Base-by-base conservation (phyloP, 2,329 filamentous ascomycete species). In the Penicillium olsonii region DNA sequence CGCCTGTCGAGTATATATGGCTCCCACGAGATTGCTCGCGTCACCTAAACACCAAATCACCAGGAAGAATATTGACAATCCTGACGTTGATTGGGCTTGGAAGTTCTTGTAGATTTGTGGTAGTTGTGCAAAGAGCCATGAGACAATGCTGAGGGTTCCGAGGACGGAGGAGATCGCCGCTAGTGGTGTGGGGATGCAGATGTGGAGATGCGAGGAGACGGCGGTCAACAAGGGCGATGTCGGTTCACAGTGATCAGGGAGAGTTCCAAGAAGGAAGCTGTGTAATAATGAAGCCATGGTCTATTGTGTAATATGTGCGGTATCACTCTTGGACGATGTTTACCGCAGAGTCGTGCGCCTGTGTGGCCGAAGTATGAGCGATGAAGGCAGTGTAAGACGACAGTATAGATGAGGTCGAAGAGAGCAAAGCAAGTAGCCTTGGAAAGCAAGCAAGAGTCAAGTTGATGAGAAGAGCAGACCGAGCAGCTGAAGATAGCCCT, bases 61-160 rank as follows among this genome's bases (percentile, higher is more conserved):
- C 40, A 87, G 69, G 65, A 87, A 87, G 64, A 81, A 84, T 50
- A 84, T 78, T 4, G 82, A 85, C 31, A 87, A 65, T 0, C 84
- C 84, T 1, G 83, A 83, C 0, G 84, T 85, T 11, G 83, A 86
- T 60, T 84, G 77, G 17, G 85, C 66, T 44, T 75, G 75, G 63
- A 83, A 82, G 63, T 87, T 87, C 72, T 87, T 87, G 71, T 82
- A 84, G 54, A 87, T 85, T 61, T 87, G 84, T 2, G 84, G 84
- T 22, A 87, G 72, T 65, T 87, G 84, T 11, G 84, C 84, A 63
- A 86, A 87, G 2, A 87, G 76, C 84, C 84, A 87, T 37, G 84
- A 81, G 42, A 84, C 59, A 52, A 87, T 87, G 61, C 83, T 86
- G 52, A 84, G 70, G 0, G 75, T 78, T 17, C 84, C 84, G 45